These are phyloP conservation scores for Toxicodendron radicans DNA, from an alignment of 345 rosid species.

Conservation along the genomic window DNA sequence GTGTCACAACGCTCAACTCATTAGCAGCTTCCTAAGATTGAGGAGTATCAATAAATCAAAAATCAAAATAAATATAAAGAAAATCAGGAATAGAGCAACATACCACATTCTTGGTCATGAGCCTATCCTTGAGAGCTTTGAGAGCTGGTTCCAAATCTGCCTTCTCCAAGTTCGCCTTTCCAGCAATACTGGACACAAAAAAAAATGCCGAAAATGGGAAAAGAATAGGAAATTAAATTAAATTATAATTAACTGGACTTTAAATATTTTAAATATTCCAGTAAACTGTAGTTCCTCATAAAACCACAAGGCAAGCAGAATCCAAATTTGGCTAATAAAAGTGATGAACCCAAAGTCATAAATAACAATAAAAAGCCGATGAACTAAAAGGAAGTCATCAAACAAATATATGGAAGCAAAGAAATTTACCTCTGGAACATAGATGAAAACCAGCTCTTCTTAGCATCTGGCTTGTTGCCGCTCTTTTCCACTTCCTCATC, in stretches of 20 bases:
- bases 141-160: slow-evolving; percentile 90
- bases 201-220: slow-evolving; percentile 12
- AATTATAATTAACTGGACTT: not conserved
- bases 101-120: slow-evolving; percentile 99
- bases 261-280: not conserved
- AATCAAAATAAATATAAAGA: not conserved
- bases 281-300: not conserved
- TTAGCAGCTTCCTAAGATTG: not conserved
- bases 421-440: slow-evolving; percentile 84
- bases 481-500: slow-evolving; percentile 63
- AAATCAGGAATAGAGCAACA: slow-evolving; percentile 19
- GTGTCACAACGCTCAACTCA: slow-evolving; percentile 12
- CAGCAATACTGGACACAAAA: slow-evolving; percentile 74
- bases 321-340: too few relatives aligned
- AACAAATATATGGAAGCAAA: not conserved
- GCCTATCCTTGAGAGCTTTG: slow-evolving; percentile 94
- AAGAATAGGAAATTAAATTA: not conserved
- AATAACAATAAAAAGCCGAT: not conserved
- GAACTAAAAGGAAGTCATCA: not conserved
- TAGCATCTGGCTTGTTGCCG: slow-evolving; percentile 65
- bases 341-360: not conserved
- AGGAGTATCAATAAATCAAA: slow-evolving; percentile 7
- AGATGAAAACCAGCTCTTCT: slow-evolving; percentile 96
- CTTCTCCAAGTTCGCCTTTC: slow-evolving; percentile 94
- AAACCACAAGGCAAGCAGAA: too few relatives aligned